Conservation (phyloP, 148 eudicot genomes). For the Hydrangea macrophylla region DNA sequence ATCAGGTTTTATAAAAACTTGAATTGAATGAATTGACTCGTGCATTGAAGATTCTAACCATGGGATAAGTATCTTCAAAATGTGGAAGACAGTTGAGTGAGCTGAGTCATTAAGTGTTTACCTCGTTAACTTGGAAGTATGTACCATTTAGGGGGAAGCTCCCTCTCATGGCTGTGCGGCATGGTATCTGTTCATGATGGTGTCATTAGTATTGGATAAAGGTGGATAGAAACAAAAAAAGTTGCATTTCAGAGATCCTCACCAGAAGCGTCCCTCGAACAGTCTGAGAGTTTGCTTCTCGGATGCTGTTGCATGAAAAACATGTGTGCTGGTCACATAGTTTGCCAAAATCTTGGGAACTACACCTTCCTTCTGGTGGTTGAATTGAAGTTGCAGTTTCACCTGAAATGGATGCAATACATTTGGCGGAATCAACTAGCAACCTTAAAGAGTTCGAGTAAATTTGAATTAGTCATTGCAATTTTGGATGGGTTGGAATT, state of each 20-base stretch:
- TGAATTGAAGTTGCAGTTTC: slow-evolving; percentile 76
- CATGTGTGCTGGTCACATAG: slow-evolving; percentile 70
- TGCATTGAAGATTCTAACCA: too few species aligned
- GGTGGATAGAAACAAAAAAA: background rate
- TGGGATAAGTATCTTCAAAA: background rate
- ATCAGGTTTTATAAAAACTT: too few species aligned
- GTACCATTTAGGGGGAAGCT: slow-evolving; percentile 55
- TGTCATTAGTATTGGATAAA: slow-evolving; percentile 2
- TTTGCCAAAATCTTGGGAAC: slow-evolving; percentile 49
- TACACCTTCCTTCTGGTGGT: slow-evolving; percentile 71
- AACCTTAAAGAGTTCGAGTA: background rate
- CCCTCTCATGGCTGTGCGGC: slow-evolving; percentile 49
- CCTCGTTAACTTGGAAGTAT: slow-evolving; percentile 53
- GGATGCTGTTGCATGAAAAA: slow-evolving; percentile 77
- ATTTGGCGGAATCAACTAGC: slow-evolving; percentile 14
- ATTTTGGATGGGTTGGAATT: background rate
- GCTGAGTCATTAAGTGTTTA: background rate
- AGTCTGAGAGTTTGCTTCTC: slow-evolving; percentile 70
- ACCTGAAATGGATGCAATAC: slow-evolving; percentile 44
- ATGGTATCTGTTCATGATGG: slow-evolving; percentile 69
- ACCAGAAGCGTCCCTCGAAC: slow-evolving; percentile 97
- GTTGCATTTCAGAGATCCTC: slow-evolving; percentile 17
- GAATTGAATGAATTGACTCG: too few species aligned
- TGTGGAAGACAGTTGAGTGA: background rate
- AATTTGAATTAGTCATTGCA: slow-evolving; percentile 7